phyloP scores from a whole-genome alignment of 495 filamentous ascomycete species.

The Aspergillus panamensis region DNA sequence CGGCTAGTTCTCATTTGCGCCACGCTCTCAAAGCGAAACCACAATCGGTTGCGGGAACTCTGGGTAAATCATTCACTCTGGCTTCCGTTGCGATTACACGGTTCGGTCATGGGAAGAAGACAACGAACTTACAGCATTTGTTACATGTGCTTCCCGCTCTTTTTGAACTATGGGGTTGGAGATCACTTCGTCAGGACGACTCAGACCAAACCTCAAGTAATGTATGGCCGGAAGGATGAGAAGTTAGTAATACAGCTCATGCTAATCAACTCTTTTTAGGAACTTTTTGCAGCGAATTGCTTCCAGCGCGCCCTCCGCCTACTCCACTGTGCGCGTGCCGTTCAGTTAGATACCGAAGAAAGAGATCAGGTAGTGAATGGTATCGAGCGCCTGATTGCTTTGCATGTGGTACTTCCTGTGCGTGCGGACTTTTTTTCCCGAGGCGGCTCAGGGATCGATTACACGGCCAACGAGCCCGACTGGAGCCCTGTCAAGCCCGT shows the following conservation, averaged over 20 bases:
- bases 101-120: conserved; percentile 33
- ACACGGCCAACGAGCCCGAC: conserved; percentile 42
- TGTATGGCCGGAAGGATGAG: conserved; percentile 21
- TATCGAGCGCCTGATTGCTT: conserved; percentile 62
- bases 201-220: conserved; percentile 41
- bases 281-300: conserved; percentile 38
- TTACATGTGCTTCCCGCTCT: conserved; percentile 38
- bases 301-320: conserved; percentile 41
- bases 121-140: conserved; percentile 41
- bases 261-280: conserved; percentile 22
- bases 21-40: conserved; percentile 47
- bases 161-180: conserved; percentile 46
- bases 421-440: conserved; percentile 51
- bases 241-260: neutral
- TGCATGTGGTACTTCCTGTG: conserved; percentile 67
- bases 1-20: conserved; percentile 51
- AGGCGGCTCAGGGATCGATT: conserved; percentile 45
- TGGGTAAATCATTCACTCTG: conserved; percentile 40
- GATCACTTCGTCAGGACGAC: conserved; percentile 39
- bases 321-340: conserved; percentile 31
- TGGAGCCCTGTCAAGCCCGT: conserved; percentile 46
- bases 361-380: conserved; percentile 36
- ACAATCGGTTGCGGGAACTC: conserved; percentile 44
- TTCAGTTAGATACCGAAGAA: conserved; percentile 40
- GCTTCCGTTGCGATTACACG: conserved; percentile 36